These are phyloP conservation scores for Xerocomus brunneocitrinus DNA, from an alignment of 768 basidiomycete genomes.

Conservation along the genomic window DNA sequence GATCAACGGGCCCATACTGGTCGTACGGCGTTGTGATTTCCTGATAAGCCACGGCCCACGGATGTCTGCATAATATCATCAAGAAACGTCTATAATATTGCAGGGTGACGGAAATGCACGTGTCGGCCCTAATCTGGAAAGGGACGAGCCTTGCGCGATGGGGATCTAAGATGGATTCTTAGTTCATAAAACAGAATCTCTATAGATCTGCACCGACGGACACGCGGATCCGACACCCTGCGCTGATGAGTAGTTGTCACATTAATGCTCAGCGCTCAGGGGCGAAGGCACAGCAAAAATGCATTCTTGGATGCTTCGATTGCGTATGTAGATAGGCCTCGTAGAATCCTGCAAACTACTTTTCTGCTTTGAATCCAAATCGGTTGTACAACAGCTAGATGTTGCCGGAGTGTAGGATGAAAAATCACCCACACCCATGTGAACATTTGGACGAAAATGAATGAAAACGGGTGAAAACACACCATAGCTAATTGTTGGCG, in stretches of 20 bases:
- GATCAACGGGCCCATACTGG: too few relatives aligned
- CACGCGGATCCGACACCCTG: background rate
- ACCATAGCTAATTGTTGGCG: constrained; percentile 78
- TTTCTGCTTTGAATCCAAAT: constrained; percentile 86
- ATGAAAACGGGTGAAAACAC: background rate
- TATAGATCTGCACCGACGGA: background rate
- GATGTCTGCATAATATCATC: too few relatives aligned
- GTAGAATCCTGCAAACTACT: constrained; percentile 79
- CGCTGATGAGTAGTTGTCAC: too few relatives aligned
- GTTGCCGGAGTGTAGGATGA: background rate
- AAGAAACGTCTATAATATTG: too few relatives aligned
- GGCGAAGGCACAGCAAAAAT: constrained; percentile 69
- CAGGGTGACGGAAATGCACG: too few relatives aligned
- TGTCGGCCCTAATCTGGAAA: background rate
- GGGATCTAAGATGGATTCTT: background rate
- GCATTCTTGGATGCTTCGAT: constrained; percentile 76
- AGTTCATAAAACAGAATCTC: background rate
- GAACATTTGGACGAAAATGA: background rate
- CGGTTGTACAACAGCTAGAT: constrained; percentile 72
- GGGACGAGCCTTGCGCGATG: background rate
- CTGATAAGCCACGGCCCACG: too few relatives aligned
- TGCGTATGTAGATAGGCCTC: constrained; percentile 69
- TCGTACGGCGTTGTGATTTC: too few relatives aligned
- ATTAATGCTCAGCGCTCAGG: constrained; percentile 24
- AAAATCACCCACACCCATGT: background rate